Evolutionary conservation across 176 grass and related monocot species (phyloP).

Genomic region (Chrysopogon serrulatus): DNA sequence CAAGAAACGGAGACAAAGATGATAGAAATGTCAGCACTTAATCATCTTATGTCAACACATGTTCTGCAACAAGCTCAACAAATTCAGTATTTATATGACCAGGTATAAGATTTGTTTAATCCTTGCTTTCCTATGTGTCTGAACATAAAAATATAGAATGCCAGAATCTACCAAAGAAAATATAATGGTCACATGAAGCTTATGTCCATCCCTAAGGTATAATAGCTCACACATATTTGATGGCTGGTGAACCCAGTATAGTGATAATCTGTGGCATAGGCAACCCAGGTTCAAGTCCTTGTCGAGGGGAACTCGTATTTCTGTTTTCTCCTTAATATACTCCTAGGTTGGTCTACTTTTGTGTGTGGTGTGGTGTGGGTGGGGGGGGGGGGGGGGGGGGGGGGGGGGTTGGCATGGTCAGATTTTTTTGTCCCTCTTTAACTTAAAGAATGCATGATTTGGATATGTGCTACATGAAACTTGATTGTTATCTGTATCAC

Average conservation of each 20-base stretch:
- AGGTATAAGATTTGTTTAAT: constrained; percentile 40
- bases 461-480: neutral
- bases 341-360: too few relatives aligned
- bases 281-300: neutral
- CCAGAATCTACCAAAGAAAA: neutral
- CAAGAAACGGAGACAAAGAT: constrained; percentile 98
- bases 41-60: constrained; percentile 94
- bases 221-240: too few relatives aligned
- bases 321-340: too few relatives aligned
- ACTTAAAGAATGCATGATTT: neutral
- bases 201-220: neutral
- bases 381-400: too few relatives aligned
- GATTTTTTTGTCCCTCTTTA: neutral
- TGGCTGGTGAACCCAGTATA: too few relatives aligned
- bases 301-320: too few relatives aligned
- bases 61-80: constrained; percentile 89
- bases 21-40: constrained; percentile 92
- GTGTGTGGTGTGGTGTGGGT: too few relatives aligned
- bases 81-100: constrained; percentile 84
- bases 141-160: neutral
- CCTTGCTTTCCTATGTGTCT: constrained; percentile 3
- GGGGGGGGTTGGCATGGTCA: too few relatives aligned
- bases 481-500: neutral
- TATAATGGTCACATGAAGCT: neutral
- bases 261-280: neutral